These are phyloP conservation scores for Umbilicus rupestris DNA, from an alignment of 164 flowering plant genomes.

Conservation along the genomic window DNA sequence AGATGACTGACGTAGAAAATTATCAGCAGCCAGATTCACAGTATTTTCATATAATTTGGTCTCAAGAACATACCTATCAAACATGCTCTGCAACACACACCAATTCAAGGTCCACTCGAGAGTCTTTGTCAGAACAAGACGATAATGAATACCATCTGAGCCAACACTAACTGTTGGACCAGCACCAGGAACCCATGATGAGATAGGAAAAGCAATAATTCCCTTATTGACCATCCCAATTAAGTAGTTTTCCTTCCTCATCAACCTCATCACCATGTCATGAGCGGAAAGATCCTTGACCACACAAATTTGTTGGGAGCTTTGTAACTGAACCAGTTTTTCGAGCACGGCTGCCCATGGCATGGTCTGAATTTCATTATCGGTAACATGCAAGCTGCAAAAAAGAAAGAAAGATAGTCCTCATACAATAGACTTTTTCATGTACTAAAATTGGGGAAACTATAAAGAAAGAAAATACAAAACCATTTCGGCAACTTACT, in stretches of 20 bases:
- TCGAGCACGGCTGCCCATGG: conserved; percentile 89
- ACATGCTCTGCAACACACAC: conserved; percentile 98
- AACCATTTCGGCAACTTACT: conserved; percentile 28
- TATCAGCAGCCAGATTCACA: background rate
- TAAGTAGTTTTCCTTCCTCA: conserved; percentile 97
- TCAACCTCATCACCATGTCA: conserved; percentile 88
- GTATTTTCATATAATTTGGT: background rate
- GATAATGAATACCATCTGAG: conserved; percentile 37
- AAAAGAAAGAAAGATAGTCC: background rate
- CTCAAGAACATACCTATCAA: conserved; percentile 58
- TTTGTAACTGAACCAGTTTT: conserved; percentile 72
- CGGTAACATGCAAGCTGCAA: conserved; percentile 83
- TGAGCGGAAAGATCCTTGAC: conserved; percentile 90
- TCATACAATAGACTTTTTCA: background rate
- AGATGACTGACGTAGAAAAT: background rate
- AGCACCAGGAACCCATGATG: conserved; percentile 83
- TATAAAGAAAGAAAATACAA: background rate
- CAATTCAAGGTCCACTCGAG: conserved; percentile 96
- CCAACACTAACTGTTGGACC: conserved; percentile 64
- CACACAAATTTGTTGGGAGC: conserved; percentile 69
- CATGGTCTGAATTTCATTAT: conserved; percentile 78
- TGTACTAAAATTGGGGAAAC: background rate
- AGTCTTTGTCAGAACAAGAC: conserved; percentile 67
- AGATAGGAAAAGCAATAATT: conserved; percentile 82
- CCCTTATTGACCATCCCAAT: conserved; percentile 98